Conservation (phyloP, 192 early-diverging fungal species). For the Entrophospora sp. region DNA sequence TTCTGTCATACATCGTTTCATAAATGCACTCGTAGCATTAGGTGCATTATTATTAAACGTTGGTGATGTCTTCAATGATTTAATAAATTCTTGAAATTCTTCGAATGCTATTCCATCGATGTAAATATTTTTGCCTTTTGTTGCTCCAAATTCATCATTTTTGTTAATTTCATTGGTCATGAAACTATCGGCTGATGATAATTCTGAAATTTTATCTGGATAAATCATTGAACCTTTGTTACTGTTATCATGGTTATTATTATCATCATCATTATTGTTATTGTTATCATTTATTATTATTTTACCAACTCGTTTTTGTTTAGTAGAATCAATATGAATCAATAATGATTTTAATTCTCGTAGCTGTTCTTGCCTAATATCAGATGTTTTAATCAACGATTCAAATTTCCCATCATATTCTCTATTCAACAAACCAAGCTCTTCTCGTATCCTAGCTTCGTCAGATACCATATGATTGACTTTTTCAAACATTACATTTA, state of each 20-base stretch:
- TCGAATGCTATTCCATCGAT: slow-evolving; percentile 59
- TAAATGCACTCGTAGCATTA: slow-evolving; percentile 33
- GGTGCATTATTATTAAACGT: slow-evolving; percentile 15
- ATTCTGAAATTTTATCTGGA: not conserved
- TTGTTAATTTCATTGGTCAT: not conserved
- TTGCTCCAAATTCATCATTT: not conserved
- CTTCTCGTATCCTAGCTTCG: slow-evolving; percentile 28
- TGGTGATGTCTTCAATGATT: slow-evolving; percentile 22
- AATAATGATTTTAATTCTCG: slow-evolving; percentile 30
- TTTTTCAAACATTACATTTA: slow-evolving; percentile 22
- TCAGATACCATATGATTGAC: slow-evolving; percentile 35
- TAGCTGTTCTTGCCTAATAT: slow-evolving; percentile 22
- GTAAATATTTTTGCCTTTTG: slow-evolving; percentile 18
- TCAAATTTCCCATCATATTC: slow-evolving; percentile 14
- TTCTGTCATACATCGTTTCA: slow-evolving; percentile 59
- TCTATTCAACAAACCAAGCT: slow-evolving; percentile 20
- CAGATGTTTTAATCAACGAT: slow-evolving; percentile 19
- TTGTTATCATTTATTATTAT: not conserved
- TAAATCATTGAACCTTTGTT: not conserved
- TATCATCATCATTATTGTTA: too few species aligned
- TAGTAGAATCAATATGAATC: slow-evolving; percentile 31
- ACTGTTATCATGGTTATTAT: too few species aligned
- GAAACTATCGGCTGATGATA: not conserved
- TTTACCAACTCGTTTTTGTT: slow-evolving; percentile 22
- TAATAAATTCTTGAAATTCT: slow-evolving; percentile 66